A percentile compares a stretch with the other conserved stretches of the same genome.
Conservation (phyloP, 73 alveolate species). For the Paramecium pentaurelia region DNA sequence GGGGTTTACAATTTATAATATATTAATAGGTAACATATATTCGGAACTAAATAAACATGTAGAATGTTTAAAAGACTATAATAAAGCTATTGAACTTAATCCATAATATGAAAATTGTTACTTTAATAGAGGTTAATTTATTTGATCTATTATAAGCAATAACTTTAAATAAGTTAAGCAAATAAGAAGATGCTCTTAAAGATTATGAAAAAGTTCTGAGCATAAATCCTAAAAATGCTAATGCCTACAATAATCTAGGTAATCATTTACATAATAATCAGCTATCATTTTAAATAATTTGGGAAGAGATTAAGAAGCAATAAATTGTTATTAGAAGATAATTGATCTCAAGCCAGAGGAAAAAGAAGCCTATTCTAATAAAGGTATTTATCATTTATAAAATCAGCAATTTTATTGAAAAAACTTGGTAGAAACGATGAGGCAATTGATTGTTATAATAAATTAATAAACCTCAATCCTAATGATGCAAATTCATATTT, state of each 20-base stretch:
- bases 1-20: neutral
- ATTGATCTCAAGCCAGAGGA: neutral
- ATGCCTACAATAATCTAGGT: constrained; percentile 10
- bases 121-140: neutral
- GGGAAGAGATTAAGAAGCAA: neutral
- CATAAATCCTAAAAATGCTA: neutral
- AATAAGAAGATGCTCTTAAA: neutral
- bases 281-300: neutral
- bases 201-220: neutral
- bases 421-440: neutral
- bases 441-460: neutral
- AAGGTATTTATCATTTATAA: neutral
- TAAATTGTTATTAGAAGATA: neutral
- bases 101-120: neutral
- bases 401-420: neutral
- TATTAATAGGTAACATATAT: neutral
- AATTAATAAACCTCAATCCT: neutral
- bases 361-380: neutral
- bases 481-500: neutral
- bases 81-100: neutral
- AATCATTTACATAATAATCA: neutral
- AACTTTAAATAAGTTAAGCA: neutral
- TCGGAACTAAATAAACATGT: neutral
- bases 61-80: neutral
- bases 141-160: neutral